Evolutionary conservation across 108 stramenopile genomes (phyloP).

Genomic region (Nannochloropsis granulata): DNA sequence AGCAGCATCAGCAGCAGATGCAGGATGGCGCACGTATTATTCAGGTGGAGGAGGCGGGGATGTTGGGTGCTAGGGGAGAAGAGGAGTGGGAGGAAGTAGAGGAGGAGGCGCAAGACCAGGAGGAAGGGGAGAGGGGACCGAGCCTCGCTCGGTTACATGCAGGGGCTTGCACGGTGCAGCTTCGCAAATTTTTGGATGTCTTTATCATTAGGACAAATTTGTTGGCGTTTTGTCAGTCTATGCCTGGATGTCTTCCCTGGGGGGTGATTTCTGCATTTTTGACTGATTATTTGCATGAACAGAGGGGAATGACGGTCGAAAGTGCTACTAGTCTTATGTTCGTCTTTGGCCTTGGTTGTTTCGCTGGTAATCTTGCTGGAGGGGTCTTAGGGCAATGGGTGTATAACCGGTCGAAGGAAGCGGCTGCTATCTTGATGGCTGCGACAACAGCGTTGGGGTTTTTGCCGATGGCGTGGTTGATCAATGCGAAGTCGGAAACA

Average conservation of each 20-base stretch:
- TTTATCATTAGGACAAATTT: conserved; percentile 3
- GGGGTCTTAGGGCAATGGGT: conserved; percentile 18
- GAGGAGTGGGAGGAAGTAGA: not conserved
- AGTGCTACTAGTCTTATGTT: conserved; percentile 7
- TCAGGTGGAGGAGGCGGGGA: not conserved
- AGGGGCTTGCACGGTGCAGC: not conserved
- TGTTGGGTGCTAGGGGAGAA: not conserved
- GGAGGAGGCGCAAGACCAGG: not conserved
- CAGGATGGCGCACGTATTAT: not conserved
- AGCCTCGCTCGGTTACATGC: not conserved
- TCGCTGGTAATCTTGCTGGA: conserved; percentile 17
- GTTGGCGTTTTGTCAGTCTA: conserved; percentile 7
- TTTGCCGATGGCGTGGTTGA: not conserved
- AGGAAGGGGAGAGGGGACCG: not conserved
- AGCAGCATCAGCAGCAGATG: not conserved
- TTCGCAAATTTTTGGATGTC: not conserved
- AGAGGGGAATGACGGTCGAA: conserved; percentile 21
- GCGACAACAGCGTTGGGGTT: not conserved
- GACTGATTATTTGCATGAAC: conserved; percentile 22
- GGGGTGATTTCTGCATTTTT: conserved; percentile 25
- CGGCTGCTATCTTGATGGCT: not conserved
- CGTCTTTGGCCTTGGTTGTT: conserved; percentile 11
- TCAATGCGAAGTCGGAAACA: not conserved
- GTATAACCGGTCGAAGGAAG: conserved; percentile 12
- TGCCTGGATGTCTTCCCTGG: conserved; percentile 36